Base-by-base conservation (phyloP, 768 basidiomycete genomes). In the Trametes cingulata region DNA sequence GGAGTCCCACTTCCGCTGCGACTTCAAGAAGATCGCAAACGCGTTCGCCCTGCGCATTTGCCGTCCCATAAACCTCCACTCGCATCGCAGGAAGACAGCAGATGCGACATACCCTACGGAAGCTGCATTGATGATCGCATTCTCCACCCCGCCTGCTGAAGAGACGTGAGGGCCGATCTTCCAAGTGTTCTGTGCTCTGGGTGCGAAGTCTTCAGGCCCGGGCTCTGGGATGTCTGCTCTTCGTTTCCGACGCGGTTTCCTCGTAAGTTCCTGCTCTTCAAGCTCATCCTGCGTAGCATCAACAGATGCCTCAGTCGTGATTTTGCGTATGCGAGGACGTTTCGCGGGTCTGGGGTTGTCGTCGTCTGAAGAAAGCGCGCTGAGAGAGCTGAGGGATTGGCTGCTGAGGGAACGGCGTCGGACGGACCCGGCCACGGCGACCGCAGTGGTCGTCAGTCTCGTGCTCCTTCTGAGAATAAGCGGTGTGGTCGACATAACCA, bases 131-230 rank as follows among this genome's bases (percentile, higher is more conserved):
- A 81, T 56, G 17, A 92, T 72, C 0, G 89, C 73, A 56, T 90
- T 88, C 69, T 91, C 88, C 0, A 93, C 83, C 1, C 93, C 93
- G 2, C 91, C 91, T 0, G 86, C 84, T 9, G 88, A 81, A 14
- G 91, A 92, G 22, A 93, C 88, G 67, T 95, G 93, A 4, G 91
- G 91, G 1, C 93, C 93, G 13, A 94, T 77, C 68, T 88, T 88
- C 86, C 87, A 90, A 0, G 68, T 65, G 43, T 76, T 65, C 25
- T 7, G 12, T 14, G 47, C 20, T 20, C 66, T 59, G 9, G 56
- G 24, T 9, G 67, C 36, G 49, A 73, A 76, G 55, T 74, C 75
- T 9, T 66, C 71, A 12, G 68, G 69, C 13, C 59, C 63, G 2
- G 63, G 65, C 20, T 62, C 43, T 2, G 33, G 37, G 2, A 53